phyloP scores from a whole-genome alignment of 768 basidiomycete genomes.

The Suillus subluteus region DNA sequence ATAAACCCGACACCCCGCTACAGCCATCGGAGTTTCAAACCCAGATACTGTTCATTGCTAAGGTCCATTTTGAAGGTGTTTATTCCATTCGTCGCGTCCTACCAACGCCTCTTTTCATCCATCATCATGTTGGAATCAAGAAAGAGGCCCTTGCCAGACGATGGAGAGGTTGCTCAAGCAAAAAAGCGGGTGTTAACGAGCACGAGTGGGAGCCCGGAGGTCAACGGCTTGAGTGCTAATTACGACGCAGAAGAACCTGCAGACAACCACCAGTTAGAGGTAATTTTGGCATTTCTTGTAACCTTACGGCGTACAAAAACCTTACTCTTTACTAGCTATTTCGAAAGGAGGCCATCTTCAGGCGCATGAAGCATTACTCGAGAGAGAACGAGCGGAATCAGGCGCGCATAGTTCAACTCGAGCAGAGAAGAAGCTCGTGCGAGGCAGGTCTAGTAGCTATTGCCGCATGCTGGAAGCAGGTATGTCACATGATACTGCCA shows the following conservation, averaged over 20 bases:
- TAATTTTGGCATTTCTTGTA: constrained; percentile 29
- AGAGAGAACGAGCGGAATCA: constrained; percentile 72
- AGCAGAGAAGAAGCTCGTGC: constrained; percentile 64
- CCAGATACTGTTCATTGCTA: constrained; percentile 8
- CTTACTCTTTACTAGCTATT: constrained; percentile 56
- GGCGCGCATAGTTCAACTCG: constrained; percentile 62
- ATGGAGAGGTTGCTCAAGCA: constrained; percentile 47
- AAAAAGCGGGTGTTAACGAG: constrained; percentile 63
- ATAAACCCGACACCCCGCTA: constrained; percentile 2
- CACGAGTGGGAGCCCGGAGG: constrained; percentile 53
- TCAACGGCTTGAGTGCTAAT: constrained; percentile 48
- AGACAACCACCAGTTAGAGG: constrained; percentile 67
- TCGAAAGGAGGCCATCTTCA: constrained; percentile 84
- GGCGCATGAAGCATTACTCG: constrained; percentile 83
- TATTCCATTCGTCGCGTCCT: constrained; percentile 13
- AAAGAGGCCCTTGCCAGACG: constrained; percentile 60
- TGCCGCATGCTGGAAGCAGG: constrained; percentile 81
- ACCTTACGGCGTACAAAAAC: no score
- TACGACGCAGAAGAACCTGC: constrained; percentile 45
- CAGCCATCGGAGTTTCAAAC: constrained; percentile 34
- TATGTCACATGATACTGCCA: constrained; percentile 35
- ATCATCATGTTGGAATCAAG: constrained; percentile 53
- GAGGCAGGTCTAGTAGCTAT: constrained; percentile 76
- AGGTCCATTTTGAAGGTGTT: constrained; percentile 18
- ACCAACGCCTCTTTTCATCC: constrained; percentile 19